A percentile compares a stretch with the other conserved stretches of the same genome.
phyloP scores from a whole-genome alignment of 345 rosid species.

The Citrus australasica region DNA sequence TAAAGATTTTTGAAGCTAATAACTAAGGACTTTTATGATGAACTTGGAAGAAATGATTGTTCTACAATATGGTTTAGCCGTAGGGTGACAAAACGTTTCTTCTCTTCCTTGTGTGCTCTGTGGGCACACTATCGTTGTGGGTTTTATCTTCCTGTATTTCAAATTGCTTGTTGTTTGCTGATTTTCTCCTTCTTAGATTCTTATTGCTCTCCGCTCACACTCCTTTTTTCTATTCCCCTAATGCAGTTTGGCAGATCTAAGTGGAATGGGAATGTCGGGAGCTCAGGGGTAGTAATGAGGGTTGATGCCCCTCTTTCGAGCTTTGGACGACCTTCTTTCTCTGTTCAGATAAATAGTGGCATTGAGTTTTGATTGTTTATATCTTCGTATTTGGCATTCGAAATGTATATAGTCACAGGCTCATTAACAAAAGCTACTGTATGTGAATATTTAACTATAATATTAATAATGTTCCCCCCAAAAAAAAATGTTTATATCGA shows the following conservation, averaged over 20 bases:
- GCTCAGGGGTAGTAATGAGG: slow-evolving; percentile 73
- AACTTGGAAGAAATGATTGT: not conserved
- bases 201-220: not conserved
- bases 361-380: slow-evolving; percentile 63
- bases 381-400: not conserved
- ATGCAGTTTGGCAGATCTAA: slow-evolving; percentile 89
- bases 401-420: slow-evolving; percentile 36
- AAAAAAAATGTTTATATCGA: not conserved
- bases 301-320: slow-evolving; percentile 64
- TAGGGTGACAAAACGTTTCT: not conserved
- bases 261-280: slow-evolving; percentile 88
- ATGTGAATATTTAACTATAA: slow-evolving; percentile 20
- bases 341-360: slow-evolving; percentile 73
- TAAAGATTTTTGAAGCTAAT: not conserved
- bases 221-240: not conserved
- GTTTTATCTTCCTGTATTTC: not conserved
- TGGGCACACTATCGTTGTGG: not conserved
- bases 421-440: slow-evolving; percentile 6
- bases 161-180: not conserved
- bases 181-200: not conserved
- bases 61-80: no score
- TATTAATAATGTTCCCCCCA: no score
- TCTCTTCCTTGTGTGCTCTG: not conserved
- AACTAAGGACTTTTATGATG: not conserved
- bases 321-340: slow-evolving; percentile 65